A percentile compares a stretch with the other conserved stretches of the same genome.
phyloP scores from a whole-genome alignment of 495 filamentous ascomycete species.

The Talaromyces trachyspermus region DNA sequence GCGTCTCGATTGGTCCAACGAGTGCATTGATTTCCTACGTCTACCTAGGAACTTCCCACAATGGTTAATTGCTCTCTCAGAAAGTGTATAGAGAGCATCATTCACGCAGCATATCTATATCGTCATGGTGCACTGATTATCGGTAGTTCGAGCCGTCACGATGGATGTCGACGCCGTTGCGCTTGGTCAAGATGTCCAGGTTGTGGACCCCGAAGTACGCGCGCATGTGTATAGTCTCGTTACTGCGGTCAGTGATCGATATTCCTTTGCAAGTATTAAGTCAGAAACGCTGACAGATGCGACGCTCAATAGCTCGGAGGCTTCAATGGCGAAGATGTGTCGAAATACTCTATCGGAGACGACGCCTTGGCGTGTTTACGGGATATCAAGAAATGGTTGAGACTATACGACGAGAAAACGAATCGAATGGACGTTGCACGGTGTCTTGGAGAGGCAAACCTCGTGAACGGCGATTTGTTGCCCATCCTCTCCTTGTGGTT shows the following conservation, averaged over 20 bases:
- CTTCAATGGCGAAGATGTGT: slow-evolving; percentile 69
- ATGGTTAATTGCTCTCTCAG: too few species aligned
- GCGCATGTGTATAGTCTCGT: slow-evolving; percentile 88
- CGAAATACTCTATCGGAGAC: slow-evolving; percentile 82
- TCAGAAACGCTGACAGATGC: slow-evolving; percentile 21
- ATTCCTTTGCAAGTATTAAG: too few species aligned
- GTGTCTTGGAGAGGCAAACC: slow-evolving; percentile 84
- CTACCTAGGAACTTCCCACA: too few species aligned
- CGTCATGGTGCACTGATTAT: slow-evolving; percentile 3
- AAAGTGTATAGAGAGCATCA: too few species aligned
- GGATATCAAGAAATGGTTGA: slow-evolving; percentile 90
- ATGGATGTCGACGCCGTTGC: slow-evolving; percentile 37
- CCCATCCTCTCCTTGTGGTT: slow-evolving; percentile 82
- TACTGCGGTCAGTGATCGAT: slow-evolving; percentile 64
- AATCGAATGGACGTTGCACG: slow-evolving; percentile 93
- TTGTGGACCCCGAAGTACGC: slow-evolving; percentile 80
- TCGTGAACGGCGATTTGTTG: slow-evolving; percentile 84
- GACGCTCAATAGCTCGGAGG: slow-evolving; percentile 70
- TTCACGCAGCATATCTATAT: background rate
- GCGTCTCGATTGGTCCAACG: slow-evolving; percentile 5
- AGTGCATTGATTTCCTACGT: background rate
- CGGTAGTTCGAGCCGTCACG: slow-evolving; percentile 9
- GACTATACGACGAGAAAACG: slow-evolving; percentile 86
- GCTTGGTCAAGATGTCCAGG: slow-evolving; percentile 33
- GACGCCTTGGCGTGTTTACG: slow-evolving; percentile 87